Evolutionary conservation across 306 rosid genomes (phyloP), one percentile per base, ranked within the genome.

Genomic region (Quercus parvula): DNA sequence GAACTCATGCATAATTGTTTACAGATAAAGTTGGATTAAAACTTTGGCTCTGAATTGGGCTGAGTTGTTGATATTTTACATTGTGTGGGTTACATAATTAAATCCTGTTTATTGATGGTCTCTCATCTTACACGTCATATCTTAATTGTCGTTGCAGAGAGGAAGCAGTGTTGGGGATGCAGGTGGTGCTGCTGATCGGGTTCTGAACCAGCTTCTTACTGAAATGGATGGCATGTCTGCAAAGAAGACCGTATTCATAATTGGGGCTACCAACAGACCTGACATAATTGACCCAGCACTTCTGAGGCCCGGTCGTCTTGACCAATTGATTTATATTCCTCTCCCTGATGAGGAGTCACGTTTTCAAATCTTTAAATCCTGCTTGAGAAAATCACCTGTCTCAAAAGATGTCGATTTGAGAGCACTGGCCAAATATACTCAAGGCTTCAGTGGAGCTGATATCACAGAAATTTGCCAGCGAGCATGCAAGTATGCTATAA

Each of bases 161-260:
- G 91, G 91, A 66, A 66, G 77, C 79, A 83, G 88, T 75, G 79
- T 61, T 63, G 89, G 91, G 77, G 91, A 88, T 81, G 88, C 88
- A 35, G 91, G 91, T 55, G 88, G 89, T 79, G 88, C 89, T 51
- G 91, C 85, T 56, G 91, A 88, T 75, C 79, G 89, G 58, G 91
- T 88, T 83, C 77, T 86, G 33, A 88, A 88, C 72, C 89, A 88
- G 77, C 91, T 86, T 71, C 71, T 88, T 74, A 88, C 89, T 63
- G 91, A 88, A 81, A 88, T 88, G 91, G 91, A 86, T 74, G 91
- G 89, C 75, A 88, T 88, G 89, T 70, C 89, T 62, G 89, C 89
- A 15, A 86, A 88, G 54, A 88, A 86, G 85, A 88, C 89, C 0
- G 91, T 88, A 12, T 88, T 88, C 86, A 88, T 86, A 55, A 88